phyloP scores from a whole-genome alignment of 345 rosid species.

The Camelina hispida region DNA sequence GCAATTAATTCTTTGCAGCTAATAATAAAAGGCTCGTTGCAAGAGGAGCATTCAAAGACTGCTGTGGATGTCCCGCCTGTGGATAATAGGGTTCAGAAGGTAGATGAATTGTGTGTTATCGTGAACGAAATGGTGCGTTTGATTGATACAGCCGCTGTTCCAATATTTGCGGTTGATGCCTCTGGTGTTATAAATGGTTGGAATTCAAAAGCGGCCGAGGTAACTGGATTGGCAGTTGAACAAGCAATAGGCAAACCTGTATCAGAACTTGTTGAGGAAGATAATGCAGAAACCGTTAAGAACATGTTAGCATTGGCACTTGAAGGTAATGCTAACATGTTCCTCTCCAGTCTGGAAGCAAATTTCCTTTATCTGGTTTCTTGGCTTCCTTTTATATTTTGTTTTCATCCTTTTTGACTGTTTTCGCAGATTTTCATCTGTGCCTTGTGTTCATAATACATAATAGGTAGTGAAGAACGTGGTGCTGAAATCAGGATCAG shows the following conservation, averaged over 20 bases:
- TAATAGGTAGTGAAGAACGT: conserved; percentile 72
- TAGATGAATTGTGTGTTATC: conserved; percentile 61
- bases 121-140: conserved; percentile 85
- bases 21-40: conserved; percentile 73
- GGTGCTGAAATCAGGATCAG: conserved; percentile 69
- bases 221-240: conserved; percentile 72
- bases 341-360: conserved; percentile 13
- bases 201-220: conserved; percentile 80
- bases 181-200: conserved; percentile 75
- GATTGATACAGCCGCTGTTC: conserved; percentile 87
- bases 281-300: conserved; percentile 49
- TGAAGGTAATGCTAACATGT: conserved; percentile 52
- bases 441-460: conserved; percentile 47
- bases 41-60: conserved; percentile 59
- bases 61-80: conserved; percentile 52
- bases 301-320: conserved; percentile 59
- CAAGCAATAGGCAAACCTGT: conserved; percentile 73
- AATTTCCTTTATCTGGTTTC: conserved; percentile 11
- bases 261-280: conserved; percentile 58
- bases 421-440: conserved; percentile 38
- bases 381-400: conserved; percentile 1
- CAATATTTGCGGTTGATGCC: conserved; percentile 79
- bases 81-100: conserved; percentile 59
- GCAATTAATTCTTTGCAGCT: conserved; percentile 86
- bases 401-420: conserved; percentile 30